Base-by-base conservation (phyloP, 495 filamentous ascomycete species). In the Talaromyces trachyspermus region DNA sequence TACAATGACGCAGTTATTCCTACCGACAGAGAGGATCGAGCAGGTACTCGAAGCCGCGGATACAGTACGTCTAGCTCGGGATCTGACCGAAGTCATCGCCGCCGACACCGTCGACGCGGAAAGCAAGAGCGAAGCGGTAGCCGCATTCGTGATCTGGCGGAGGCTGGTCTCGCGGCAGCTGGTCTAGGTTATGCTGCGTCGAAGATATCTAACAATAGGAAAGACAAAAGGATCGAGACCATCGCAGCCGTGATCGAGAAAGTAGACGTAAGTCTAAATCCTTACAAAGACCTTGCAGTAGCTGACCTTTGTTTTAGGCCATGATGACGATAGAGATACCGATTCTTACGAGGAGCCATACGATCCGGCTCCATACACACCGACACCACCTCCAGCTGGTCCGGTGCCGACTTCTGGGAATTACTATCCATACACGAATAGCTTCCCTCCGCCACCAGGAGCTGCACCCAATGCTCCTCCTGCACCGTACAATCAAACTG, bases 161-260 rank as follows among this genome's bases (percentile, higher is more conserved):
- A 77, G 18, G 85, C 77, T 2, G 87, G 78, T 5, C 69, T 84
- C 22, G 85, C 78, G 23, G 82, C 85, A 19, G 82, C 78, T 15
- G 87, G 84, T 1, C 81, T 85, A 11, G 89, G 84, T 4, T 74
- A 90, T 50, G 86, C 85, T n/a, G 80, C 88, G 14, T 84, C 80
- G 61, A 74, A 80, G 53, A 74, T 74, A 46, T 55, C 59, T 1
- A 63, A 79, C 49, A 84, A 88, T 59, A 80, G 76, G 39, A 76
- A 76, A 50, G 84, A 88, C 73, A 76, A 22, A 71, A 68, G 57
- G 76, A 79, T 59, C 59, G 62, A 17, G 69, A 72, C 33, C 64
- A 24, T 26, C 44, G 29, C 17, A 46, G 42, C 27, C 42, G 27
- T 7, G 24, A 29, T 24, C 42, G 42, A 12, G 42, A 44, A 44